Evolutionary conservation across 2,329 filamentous ascomycete species (phyloP).

Genomic region (Ophiosphaerella korrae): DNA sequence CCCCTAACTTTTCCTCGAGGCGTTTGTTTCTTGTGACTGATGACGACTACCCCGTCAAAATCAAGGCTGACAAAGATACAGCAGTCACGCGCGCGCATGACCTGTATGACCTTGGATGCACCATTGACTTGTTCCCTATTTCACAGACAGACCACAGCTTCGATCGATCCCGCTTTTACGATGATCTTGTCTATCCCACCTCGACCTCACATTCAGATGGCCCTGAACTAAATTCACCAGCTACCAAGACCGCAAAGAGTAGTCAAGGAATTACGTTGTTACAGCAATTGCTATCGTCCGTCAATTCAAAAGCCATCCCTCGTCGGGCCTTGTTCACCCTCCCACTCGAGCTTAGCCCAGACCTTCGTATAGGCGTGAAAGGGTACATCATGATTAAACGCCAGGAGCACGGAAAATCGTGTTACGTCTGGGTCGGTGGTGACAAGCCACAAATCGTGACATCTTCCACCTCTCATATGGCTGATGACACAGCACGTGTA

Average conservation of each 20-base stretch:
- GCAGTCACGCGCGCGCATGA: constrained; percentile 91
- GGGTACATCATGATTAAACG: constrained; percentile 89
- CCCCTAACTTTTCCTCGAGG: constrained; percentile 89
- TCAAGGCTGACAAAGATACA: constrained; percentile 74
- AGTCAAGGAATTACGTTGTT: constrained; percentile 79
- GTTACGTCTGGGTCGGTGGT: constrained; percentile 87
- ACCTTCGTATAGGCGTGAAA: constrained; percentile 85
- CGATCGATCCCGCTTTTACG: constrained; percentile 85
- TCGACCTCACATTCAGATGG: constrained; percentile 70
- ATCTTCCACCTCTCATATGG: constrained; percentile 74
- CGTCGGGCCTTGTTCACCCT: constrained; percentile 86
- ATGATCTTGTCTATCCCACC: constrained; percentile 88
- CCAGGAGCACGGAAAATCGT: constrained; percentile 79
- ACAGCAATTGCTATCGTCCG: constrained; percentile 79
- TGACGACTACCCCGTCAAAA: constrained; percentile 78
- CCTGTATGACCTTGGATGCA: constrained; percentile 88
- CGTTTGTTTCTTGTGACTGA: constrained; percentile 96
- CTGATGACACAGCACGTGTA: constrained; percentile 75
- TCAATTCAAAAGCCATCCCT: constrained; percentile 87
- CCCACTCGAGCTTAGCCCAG: constrained; percentile 85
- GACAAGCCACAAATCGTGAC: constrained; percentile 81
- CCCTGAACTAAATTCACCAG: constrained; percentile 58
- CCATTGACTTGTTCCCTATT: constrained; percentile 92
- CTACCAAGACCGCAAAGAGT: constrained; percentile 67
- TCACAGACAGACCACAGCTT: constrained; percentile 73